phyloP scores from a whole-genome alignment of 2,329 filamentous ascomycete species.

The Aspergillus floridensis region DNA sequence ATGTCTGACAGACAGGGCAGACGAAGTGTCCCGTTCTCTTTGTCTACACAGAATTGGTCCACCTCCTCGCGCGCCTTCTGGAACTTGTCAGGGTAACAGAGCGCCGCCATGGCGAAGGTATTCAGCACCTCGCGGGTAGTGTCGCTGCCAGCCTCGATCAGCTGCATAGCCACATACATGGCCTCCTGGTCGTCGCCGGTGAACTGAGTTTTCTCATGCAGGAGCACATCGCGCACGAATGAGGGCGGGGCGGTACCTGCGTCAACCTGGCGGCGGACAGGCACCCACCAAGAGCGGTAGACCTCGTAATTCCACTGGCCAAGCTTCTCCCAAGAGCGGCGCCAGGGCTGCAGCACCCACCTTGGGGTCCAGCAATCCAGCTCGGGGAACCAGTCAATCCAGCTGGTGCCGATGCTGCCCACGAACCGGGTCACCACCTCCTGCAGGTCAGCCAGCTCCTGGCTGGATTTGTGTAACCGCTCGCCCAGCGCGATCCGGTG shows the following conservation, averaged over 20 bases:
- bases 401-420: conserved; percentile 33
- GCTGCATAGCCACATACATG: conserved; percentile 42
- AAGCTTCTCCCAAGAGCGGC: conserved; percentile 33
- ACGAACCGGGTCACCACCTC: conserved; percentile 38
- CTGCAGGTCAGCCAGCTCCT: conserved; percentile 40
- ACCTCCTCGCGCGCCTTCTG: conserved; percentile 20
- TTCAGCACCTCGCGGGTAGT: conserved; percentile 42
- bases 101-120: conserved; percentile 30
- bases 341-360: conserved; percentile 21
- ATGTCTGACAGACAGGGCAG: conserved; percentile 25
- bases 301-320: conserved; percentile 36
- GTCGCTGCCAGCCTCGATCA: conserved; percentile 47
- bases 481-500: conserved; percentile 38
- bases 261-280: conserved; percentile 24
- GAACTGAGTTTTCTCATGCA: conserved; percentile 29
- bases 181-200: conserved; percentile 34
- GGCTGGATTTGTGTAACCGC: conserved; percentile 27
- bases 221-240: conserved; percentile 36
- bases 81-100: conserved; percentile 24
- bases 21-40: neutral
- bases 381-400: conserved; percentile 42
- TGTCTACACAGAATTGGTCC: neutral
- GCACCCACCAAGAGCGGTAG: conserved; percentile 37
- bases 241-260: conserved; percentile 33
- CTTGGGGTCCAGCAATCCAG: conserved; percentile 23